These are phyloP conservation scores for Paecilomyces niveus DNA, from an alignment of 2,329 filamentous ascomycete genomes.

Conservation along the genomic window DNA sequence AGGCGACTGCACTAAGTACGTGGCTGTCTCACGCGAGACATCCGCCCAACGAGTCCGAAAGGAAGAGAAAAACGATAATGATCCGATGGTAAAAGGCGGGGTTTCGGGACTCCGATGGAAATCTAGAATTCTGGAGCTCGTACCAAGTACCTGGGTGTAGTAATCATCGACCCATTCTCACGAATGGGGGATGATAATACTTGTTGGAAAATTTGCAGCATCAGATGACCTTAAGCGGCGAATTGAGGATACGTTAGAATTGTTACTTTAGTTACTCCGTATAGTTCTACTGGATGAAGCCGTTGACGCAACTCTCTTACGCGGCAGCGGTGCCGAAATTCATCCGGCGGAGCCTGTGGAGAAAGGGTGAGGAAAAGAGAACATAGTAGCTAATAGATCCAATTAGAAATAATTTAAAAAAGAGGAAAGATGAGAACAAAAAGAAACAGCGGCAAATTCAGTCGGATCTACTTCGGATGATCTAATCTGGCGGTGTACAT, in stretches of 20 bases:
- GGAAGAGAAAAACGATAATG: background rate
- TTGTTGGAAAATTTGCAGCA: background rate
- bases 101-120: background rate
- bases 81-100: background rate
- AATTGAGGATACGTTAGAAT: background rate
- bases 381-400: background rate
- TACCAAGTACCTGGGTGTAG: background rate
- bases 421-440: no score
- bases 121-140: background rate
- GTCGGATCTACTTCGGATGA: background rate
- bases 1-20: background rate
- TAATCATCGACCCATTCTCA: background rate
- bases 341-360: background rate
- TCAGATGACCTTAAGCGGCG: background rate
- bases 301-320: background rate
- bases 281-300: background rate
- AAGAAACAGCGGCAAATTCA: background rate
- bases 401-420: background rate
- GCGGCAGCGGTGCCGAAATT: background rate
- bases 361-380: background rate
- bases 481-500: background rate
- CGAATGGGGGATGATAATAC: background rate
- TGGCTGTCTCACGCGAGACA: background rate
- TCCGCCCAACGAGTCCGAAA: background rate
- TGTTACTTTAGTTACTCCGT: background rate